A percentile compares a stretch with the other conserved stretches of the same genome.
These are phyloP conservation scores for Camelina laxa DNA, from an alignment of 345 rosid species.

Conservation along the genomic window DNA sequence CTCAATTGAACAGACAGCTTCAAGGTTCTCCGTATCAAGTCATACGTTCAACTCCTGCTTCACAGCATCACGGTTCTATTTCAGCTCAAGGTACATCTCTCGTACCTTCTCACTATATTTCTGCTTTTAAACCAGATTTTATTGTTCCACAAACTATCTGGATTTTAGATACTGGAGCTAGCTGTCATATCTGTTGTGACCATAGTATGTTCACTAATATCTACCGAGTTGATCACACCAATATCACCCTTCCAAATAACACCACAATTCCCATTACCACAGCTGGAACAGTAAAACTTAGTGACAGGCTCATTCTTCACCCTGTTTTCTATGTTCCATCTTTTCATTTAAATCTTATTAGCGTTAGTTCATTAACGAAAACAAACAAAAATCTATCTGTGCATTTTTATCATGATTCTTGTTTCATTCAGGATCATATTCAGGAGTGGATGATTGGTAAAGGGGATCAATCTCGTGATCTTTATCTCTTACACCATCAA, in stretches of 20 bases:
- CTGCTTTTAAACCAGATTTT: background rate
- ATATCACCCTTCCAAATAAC: background rate
- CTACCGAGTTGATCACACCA: too few relatives aligned
- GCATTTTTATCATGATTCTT: background rate
- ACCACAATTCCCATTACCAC: background rate
- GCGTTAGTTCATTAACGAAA: background rate
- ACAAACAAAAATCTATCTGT: background rate
- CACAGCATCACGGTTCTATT: background rate
- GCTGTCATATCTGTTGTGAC: background rate
- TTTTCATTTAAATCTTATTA: background rate
- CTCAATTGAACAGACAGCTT: background rate
- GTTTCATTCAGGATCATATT: background rate
- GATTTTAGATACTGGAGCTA: background rate
- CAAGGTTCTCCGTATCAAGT: background rate
- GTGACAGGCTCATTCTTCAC: background rate
- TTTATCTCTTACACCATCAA: background rate
- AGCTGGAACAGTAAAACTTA: background rate
- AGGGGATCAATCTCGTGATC: background rate
- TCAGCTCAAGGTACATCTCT: background rate
- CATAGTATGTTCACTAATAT: background rate
- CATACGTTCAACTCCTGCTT: background rate
- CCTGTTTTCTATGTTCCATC: background rate
- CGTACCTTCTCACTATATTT: background rate
- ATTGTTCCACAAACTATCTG: background rate
- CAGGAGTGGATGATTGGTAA: background rate